Base-by-base conservation (phyloP, 441 rosid species). In the Jatropha podagrica region DNA sequence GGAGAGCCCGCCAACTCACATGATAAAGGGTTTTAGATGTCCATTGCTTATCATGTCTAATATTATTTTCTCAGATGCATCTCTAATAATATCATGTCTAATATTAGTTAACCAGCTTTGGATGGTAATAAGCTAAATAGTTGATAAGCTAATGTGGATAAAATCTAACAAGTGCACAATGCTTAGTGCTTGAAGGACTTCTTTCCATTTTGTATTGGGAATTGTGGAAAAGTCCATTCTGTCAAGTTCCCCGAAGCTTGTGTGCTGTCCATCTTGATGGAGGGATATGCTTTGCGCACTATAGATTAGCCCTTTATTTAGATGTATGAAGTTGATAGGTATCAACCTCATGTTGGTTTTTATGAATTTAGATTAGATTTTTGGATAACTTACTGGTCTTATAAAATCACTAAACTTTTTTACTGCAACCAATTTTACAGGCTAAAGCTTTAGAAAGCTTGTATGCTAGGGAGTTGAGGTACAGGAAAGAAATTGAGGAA, bases 401-500 rank as follows among this genome's bases (percentile, higher is more conserved):
- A 67, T 65, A 71, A 62, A 61, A 59, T 60, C 77, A 65, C 67
- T 69, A 41, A 65, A 60, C 58, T 15, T 76, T 69, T 70, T 62
- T 74, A 12, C 27, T 15, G 59, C 38, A 18, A 63, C 69, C 67
- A 72, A 79, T 80, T 17, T 77, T 79, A 49, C 83, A 89, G 99
- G 92, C 83, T 60, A 91, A 84, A 83, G 87, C 83, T 75, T 81
- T 87, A 48, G 98, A 92, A 87, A 82, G 38, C 65, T 81, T 83
- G 72, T 89, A 86, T 73, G 73, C 83, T 14, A 87, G 85, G 78
- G 92, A 92, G 84, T 78, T 83, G 77, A 91, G 83, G 77, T 84
- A 61, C 72, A 90, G 94, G 81, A 91, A 80, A 84, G 88, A 86
- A 72, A 81, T 85, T 14, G 88, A 92, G 84, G 88, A 82, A 78